Conservation (phyloP, 345 rosid genomes). For the Populus tremula region DNA sequence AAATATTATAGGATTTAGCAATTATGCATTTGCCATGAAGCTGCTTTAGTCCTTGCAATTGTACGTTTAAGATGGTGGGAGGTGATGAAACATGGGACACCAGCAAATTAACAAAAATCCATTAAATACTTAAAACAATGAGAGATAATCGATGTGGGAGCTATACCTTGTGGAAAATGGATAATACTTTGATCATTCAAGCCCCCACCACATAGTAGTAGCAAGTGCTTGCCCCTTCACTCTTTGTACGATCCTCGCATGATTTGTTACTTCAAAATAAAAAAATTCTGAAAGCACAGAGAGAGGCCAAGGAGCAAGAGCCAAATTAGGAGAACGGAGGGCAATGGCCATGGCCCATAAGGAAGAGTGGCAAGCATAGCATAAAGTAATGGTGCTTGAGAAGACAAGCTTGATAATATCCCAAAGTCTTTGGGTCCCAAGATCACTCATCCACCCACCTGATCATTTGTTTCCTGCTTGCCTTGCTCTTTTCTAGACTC, state of each 20-base stretch:
- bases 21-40: background rate
- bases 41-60: background rate
- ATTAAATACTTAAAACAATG: background rate
- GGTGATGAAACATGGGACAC: slow-evolving; percentile 3
- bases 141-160: background rate
- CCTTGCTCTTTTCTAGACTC: background rate
- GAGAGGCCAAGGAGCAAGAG: background rate
- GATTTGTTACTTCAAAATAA: background rate
- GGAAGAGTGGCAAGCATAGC: slow-evolving; percentile 9
- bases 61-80: background rate
- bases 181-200: background rate
- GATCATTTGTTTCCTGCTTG: background rate
- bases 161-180: slow-evolving; percentile 1
- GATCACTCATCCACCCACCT: background rate
- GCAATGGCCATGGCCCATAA: background rate
- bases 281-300: background rate
- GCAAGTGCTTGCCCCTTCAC: background rate
- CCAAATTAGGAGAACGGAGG: background rate
- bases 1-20: background rate
- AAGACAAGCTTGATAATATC: slow-evolving; percentile 7
- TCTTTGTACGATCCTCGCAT: background rate
- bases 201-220: background rate
- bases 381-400: background rate
- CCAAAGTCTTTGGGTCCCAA: slow-evolving; percentile 4
- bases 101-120: background rate